These are phyloP conservation scores for Carex kokanica DNA, from an alignment of 176 grass and related monocot species.

Conservation along the genomic window DNA sequence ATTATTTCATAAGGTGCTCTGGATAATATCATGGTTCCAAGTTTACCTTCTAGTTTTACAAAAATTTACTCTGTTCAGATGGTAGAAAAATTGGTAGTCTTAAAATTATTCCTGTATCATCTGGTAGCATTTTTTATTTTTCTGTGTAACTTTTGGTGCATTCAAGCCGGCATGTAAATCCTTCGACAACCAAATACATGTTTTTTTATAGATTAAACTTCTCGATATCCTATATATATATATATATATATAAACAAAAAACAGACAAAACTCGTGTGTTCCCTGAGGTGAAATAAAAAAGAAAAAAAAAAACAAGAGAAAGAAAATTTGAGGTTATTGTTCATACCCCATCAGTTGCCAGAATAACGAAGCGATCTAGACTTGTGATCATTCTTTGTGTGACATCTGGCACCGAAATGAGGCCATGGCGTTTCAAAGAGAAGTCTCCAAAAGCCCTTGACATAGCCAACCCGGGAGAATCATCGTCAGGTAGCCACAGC, in stretches of 20 bases:
- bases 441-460: conserved; percentile 92
- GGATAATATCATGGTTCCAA: not conserved
- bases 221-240: too few relatives aligned
- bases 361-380: conserved; percentile 68
- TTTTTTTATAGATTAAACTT: too few relatives aligned
- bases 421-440: conserved; percentile 65
- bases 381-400: conserved; percentile 48
- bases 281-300: not conserved
- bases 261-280: too few relatives aligned
- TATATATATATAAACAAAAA: too few relatives aligned
- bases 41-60: not conserved
- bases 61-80: not conserved
- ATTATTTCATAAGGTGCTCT: not conserved
- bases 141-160: too few relatives aligned
- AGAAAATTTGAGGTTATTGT: not conserved
- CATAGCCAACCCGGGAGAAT: conserved; percentile 82
- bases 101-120: not conserved
- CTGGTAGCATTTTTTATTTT: too few relatives aligned
- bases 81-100: not conserved
- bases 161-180: too few relatives aligned
- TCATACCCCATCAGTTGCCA: conserved; percentile 88
- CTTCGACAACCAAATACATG: too few relatives aligned
- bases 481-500: conserved; percentile 59
- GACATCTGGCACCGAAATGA: conserved; percentile 84
- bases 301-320: not conserved